Evolutionary conservation across 805 yeast species (phyloP).

Genomic region (Cyberlindnera maritima): DNA sequence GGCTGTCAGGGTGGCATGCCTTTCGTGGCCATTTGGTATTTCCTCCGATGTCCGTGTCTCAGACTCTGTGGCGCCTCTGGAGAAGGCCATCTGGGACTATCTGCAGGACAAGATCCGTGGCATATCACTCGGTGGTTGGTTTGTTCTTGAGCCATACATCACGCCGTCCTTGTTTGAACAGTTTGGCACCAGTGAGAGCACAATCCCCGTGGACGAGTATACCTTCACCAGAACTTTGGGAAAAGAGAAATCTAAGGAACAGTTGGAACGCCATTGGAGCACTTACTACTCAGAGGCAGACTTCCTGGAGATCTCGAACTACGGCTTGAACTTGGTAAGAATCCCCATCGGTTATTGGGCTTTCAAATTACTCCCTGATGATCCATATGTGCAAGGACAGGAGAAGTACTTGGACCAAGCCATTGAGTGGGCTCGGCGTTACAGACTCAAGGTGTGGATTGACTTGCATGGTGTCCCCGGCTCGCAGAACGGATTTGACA

Average conservation of each 20-base stretch:
- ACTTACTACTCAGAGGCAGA: slow-evolving; percentile 59
- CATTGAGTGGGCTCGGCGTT: slow-evolving; percentile 60
- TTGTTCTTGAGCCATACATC: slow-evolving; percentile 67
- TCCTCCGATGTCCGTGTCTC: background rate
- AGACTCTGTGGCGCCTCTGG: background rate
- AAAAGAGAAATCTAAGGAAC: slow-evolving; percentile 36
- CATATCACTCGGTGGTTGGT: slow-evolving; percentile 70
- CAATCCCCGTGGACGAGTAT: slow-evolving; percentile 60
- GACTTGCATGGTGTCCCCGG: slow-evolving; percentile 85
- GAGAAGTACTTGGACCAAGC: slow-evolving; percentile 62
- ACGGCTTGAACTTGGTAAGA: slow-evolving; percentile 68
- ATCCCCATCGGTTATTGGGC: slow-evolving; percentile 87
- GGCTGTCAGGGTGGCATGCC: background rate
- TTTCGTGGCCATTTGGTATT: background rate
- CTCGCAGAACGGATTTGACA: slow-evolving; percentile 84
- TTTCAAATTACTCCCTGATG: slow-evolving; percentile 37
- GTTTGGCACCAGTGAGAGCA: slow-evolving; percentile 30
- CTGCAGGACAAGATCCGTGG: slow-evolving; percentile 32
- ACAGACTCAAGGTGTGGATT: slow-evolving; percentile 65
- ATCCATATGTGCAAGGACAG: slow-evolving; percentile 69
- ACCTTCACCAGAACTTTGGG: slow-evolving; percentile 51
- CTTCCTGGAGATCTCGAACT: slow-evolving; percentile 44
- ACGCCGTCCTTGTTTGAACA: slow-evolving; percentile 59
- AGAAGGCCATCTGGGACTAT: slow-evolving; percentile 23
- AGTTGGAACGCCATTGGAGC: slow-evolving; percentile 53